Base-by-base conservation (phyloP, 1,139 yeast genomes). In the Nakaseomyces bracarensis region DNA sequence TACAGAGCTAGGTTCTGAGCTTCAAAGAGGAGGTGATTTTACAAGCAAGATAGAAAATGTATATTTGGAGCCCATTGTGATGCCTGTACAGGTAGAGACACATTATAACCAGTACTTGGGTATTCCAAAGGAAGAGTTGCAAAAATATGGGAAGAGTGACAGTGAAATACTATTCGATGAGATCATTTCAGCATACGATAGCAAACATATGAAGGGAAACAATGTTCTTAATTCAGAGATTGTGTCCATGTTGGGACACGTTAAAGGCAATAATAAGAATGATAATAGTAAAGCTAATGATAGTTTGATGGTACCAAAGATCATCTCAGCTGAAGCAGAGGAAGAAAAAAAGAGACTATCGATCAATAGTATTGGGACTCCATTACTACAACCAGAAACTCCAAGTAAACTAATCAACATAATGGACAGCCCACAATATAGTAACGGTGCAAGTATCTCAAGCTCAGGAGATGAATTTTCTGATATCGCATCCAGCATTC, bases 111-210 rank as follows among this genome's bases (percentile, higher is more conserved):
- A 33, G n/a, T n/a, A n/a, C 10, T 5, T 33, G 18, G 9, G 10
- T 6, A 6, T 33, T 4, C 36, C 36, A 3, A 13, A n/a, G 18
- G 36, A 33, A 16, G 36, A 33, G 26, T 21, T 33, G 26, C 36
- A 33, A 11, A 33, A 21, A 33, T 33, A 33, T 18, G 36, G 36
- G 10, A 46, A 49, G 33, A 46, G 47, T 21, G 40, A 45, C 11
- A 54, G 55, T 40, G 59, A 54, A 22, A 29, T 46, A n/a, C 36
- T 57, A 7, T 52, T 51, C 36, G 56, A 57, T 40, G 58, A 57
- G 38, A 57, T 57, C 6, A 30, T 55, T 10, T 46, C 52, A 4
- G 55, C 55, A 15, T 57, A 57, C 38, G 40, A 39, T 6, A 27
- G 33, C 10, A 36, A 29, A 10, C n/a, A 40, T 11, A 19, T 41